Evolutionary conservation across 495 filamentous ascomycete genomes (phyloP), one percentile per base, ranked within the genome.

Genomic region (Penicillium malachiteum): DNA sequence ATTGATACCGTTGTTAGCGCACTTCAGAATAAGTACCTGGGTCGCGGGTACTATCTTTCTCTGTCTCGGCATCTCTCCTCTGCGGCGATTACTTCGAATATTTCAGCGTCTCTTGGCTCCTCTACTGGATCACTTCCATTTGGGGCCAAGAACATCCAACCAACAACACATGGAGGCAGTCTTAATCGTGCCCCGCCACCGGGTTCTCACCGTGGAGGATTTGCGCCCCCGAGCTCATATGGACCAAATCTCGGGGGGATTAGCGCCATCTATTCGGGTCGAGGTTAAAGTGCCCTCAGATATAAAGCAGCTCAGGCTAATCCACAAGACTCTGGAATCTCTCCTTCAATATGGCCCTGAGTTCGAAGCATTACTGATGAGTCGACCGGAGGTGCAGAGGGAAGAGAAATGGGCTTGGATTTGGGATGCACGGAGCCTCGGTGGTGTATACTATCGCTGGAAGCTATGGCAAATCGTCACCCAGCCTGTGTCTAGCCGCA

Each of bases 351-450:
- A 91, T 57, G 92, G 92, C 0, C 87, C 89, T 0, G 90, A 95
- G 67, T 96, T 97, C 52, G 94, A 99, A 65, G 92, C 92, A 5
- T 78, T 96, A 1, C 81, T 99, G 3, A 97, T 97, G 94, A 87
- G 82, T 35, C 78, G 87, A 14, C 85, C 84, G 0, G 84, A 88
- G 37, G 88, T 97, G 2, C 89, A 93, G 58, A 77, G 72, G 21
- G 88, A 96, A 37, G 88, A 93, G 60, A 92, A 87, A 65, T 99
- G 92, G 86, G 88, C 91, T 0, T 99, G 91, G 89, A 70, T 99
- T 3, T 99, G 88, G 87, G 89, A 99, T 70, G 78, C 93, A 30
- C 79, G 90, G 46, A 91, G 89, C 60, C 71, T 84, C 48, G 87
- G 85, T 7, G 90, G 88, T 7, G 81, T 92, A 5, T 97, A 89